Evolutionary conservation across 768 basidiomycete species (phyloP), one percentile per base, ranked within the genome.

Genomic region (Candolleomyces aberdarensis): DNA sequence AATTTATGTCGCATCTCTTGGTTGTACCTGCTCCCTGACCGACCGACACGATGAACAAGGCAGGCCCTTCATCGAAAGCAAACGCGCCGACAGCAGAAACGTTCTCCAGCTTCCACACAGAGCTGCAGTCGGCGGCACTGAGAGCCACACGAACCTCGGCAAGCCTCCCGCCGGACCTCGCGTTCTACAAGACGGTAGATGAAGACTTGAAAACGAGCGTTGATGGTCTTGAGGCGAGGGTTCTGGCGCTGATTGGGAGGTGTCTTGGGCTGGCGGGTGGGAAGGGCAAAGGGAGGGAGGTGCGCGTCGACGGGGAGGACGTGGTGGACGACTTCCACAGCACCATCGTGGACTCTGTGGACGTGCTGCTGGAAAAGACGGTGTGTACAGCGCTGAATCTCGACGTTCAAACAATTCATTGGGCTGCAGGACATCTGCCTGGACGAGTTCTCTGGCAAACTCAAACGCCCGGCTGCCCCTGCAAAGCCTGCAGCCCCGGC

Each of bases 181-280:
- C 80, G n/a, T 98, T 95, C 72, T 92, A 97, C 74, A 88, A 92
- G 22, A 91, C 95, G 2, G 84, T 98, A 63, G 89, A 96, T 71
- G 73, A 83, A 4, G 77, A 74, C 1, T 80, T 97, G 57, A 89
- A 88, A 1, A 77, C 78, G 57, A 83, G 87, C 46, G 73, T 97
- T 40, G 95, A 98, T 67, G 72, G 68, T 3, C 82, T 91, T 58
- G 88, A 91, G 0, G 73, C 80, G 15, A 80, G 85, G 32, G 80
- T 96, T 2, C 79, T 97, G 20, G 71, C 77, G 8, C 67, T 94
- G 20, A 83, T 88, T 1, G 89, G 90, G 69, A 78, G 77, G 57
- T 76, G 71, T 63, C 74, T 77, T 26, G 77, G 78, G 66, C 46
- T 74, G 52, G 67, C 68, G 2, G 52, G 67, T 65, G 36, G 65